Evolutionary conservation across 78 protist species (phyloP).

Genomic region (Isochrysis galbana): DNA sequence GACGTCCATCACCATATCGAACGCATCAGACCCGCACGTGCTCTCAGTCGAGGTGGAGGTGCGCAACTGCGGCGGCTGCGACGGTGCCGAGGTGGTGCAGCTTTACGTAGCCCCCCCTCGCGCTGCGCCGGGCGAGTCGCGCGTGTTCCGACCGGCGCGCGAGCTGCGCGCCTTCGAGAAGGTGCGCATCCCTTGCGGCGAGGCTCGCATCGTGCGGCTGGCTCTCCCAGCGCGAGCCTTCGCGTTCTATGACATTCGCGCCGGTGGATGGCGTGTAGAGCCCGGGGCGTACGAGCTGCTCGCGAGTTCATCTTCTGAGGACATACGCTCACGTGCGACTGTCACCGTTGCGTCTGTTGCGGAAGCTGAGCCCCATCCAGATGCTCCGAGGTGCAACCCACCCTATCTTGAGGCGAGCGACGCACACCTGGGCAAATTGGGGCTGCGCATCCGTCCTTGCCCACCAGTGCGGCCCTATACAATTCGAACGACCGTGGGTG

Average conservation of each 20-base stretch:
- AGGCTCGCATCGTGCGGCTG: neutral
- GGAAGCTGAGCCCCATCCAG: neutral
- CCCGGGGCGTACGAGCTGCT: neutral
- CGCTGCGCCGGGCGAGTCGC: neutral
- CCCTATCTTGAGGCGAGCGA: too few species aligned
- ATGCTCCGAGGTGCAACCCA: neutral
- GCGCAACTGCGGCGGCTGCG: slow-evolving; percentile 1
- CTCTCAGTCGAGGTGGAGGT: slow-evolving; percentile 53
- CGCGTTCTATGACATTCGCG: neutral
- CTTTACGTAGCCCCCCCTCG: slow-evolving; percentile 51
- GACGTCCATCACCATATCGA: neutral
- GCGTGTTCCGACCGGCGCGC: neutral
- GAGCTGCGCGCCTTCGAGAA: neutral
- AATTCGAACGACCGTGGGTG: neutral
- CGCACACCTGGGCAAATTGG: neutral
- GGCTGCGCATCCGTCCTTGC: neutral
- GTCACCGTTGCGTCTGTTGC: neutral
- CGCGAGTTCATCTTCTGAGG: neutral
- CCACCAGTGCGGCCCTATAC: neutral
- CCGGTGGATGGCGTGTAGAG: neutral
- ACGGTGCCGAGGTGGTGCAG: slow-evolving; percentile 46
- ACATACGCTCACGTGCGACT: neutral
- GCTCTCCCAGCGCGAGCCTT: neutral
- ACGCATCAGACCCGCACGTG: neutral
- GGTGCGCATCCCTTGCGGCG: neutral